Evolutionary conservation across 768 basidiomycete genomes (phyloP).

Genomic region (Lactarius indigo): DNA sequence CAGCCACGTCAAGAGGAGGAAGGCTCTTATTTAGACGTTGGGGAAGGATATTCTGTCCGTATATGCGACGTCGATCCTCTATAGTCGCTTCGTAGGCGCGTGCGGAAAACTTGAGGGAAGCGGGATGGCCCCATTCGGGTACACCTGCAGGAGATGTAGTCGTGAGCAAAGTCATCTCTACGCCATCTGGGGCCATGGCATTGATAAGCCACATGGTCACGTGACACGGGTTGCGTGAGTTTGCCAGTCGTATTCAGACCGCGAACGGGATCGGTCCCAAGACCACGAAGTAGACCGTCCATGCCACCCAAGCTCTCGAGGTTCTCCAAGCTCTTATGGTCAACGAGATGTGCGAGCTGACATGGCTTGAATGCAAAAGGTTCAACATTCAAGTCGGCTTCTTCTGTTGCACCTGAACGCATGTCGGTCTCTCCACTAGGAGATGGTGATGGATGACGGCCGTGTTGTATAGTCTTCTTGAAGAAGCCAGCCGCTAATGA

Average conservation of each 20-base stretch:
- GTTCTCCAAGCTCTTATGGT: conserved; percentile 75
- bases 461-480: conserved; percentile 9
- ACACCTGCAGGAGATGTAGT: conserved; percentile 41
- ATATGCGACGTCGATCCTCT: conserved; percentile 46
- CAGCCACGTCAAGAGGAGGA: conserved; percentile 56
- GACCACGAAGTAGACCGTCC: conserved; percentile 58
- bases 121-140: conserved; percentile 3
- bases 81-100: conserved; percentile 35
- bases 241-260: conserved; percentile 42
- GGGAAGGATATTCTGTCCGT: conserved; percentile 52
- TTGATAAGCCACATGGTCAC: not conserved
- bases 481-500: conserved; percentile 28
- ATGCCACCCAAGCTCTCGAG: conserved; percentile 77
- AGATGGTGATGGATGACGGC: conserved; percentile 20
- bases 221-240: not conserved
- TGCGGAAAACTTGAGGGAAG: not conserved
- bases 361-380: conserved; percentile 76
- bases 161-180: conserved; percentile 34
- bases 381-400: conserved; percentile 43
- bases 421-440: conserved; percentile 13
- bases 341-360: conserved; percentile 78
- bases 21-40: conserved; percentile 43
- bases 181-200: conserved; percentile 13
- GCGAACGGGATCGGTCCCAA: conserved; percentile 59
- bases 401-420: no score